Conservation (phyloP, 1,284 basidiomycete species). For the Caloboletus inedulis region DNA sequence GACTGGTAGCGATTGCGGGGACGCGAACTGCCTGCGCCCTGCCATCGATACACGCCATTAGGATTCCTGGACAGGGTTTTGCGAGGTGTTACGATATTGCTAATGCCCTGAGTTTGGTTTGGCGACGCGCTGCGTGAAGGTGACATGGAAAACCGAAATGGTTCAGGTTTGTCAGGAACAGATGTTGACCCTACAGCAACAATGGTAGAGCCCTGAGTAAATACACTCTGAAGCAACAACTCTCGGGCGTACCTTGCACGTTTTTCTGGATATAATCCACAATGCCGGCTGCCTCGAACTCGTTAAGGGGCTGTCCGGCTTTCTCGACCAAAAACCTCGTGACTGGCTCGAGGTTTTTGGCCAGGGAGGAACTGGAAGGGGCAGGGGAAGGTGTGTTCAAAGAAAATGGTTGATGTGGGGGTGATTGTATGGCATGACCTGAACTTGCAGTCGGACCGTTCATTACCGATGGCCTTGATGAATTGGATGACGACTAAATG, state of each 20-base stretch:
- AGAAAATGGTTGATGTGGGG: constrained; percentile 21
- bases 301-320: constrained; percentile 44
- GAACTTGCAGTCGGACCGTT: constrained; percentile 14
- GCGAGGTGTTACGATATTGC: constrained; percentile 33
- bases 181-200: constrained; percentile 26
- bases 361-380: constrained; percentile 29
- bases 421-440: constrained; percentile 16
- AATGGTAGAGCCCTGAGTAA: constrained; percentile 12
- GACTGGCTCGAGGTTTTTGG: constrained; percentile 44
- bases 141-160: constrained; percentile 57
- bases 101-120: constrained; percentile 18
- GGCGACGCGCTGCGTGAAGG: constrained; percentile 46
- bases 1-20: constrained; percentile 63
- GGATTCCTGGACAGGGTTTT: constrained; percentile 64
- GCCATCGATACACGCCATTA: constrained; percentile 65
- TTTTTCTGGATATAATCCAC: constrained; percentile 48
- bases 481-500: constrained; percentile 25
- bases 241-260: constrained; percentile 34
- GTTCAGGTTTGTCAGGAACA: constrained; percentile 41
- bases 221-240: constrained; percentile 6
- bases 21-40: constrained; percentile 65
- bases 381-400: constrained; percentile 12
- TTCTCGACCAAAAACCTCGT: constrained; percentile 44
- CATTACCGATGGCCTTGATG: constrained; percentile 13
- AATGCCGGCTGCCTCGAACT: constrained; percentile 53